Conservation (phyloP, 1,284 basidiomycete genomes). For the Irpex lacteus region DNA sequence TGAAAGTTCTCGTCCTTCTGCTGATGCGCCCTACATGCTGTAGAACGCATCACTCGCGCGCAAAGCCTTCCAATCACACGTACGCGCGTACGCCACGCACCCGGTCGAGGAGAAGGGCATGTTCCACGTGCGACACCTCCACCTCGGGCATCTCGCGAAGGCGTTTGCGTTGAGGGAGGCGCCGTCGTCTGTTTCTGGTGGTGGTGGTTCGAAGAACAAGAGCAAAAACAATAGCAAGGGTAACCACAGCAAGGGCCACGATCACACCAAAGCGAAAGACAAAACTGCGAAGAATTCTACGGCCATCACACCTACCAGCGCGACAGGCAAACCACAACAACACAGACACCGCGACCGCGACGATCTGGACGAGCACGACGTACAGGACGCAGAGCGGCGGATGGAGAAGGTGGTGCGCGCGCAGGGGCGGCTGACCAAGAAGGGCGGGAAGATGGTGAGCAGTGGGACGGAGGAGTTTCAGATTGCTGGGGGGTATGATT, state of each 20-base stretch:
- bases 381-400: conserved; percentile 69
- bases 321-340: background rate
- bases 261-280: too few relatives aligned
- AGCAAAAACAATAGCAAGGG: conserved; percentile 18
- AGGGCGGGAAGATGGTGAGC: conserved; percentile 76
- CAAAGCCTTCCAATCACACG: conserved; percentile 87
- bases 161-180: conserved; percentile 94
- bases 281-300: too few relatives aligned
- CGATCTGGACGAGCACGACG: conserved; percentile 44
- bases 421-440: conserved; percentile 81
- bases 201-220: conserved; percentile 18
- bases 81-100: conserved; percentile 97
- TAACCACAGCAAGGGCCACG: background rate
- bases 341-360: conserved; percentile 21
- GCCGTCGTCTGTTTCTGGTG: conserved; percentile 62
- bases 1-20: too few relatives aligned
- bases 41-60: conserved; percentile 80
- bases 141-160: conserved; percentile 96
- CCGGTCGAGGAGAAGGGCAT: conserved; percentile 93
- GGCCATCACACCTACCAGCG: too few relatives aligned
- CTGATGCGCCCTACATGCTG: too few relatives aligned
- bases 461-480: conserved; percentile 82
- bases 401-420: conserved; percentile 88
- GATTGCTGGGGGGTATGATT: conserved; percentile 62
- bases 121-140: conserved; percentile 92